Conservation (phyloP, 1,139 yeast genomes). For the Hemisphaericaspora xylanilytica region DNA sequence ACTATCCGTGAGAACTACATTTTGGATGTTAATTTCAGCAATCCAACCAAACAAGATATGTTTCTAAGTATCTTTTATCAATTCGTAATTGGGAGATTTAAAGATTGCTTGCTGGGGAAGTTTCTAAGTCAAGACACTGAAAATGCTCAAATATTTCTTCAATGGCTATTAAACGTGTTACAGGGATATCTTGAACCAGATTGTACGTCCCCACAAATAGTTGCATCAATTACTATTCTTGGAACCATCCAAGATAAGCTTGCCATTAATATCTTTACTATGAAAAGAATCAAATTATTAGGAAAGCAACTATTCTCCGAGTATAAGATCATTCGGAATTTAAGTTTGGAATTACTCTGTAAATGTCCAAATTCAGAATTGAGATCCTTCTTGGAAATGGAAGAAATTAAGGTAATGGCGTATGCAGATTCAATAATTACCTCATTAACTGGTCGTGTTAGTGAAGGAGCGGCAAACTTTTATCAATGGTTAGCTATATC, state of each 20-base stretch:
- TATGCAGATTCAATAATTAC: slow-evolving; percentile 46
- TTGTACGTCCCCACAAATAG: slow-evolving; percentile 62
- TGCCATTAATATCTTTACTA: slow-evolving; percentile 11
- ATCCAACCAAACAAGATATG: slow-evolving; percentile 59
- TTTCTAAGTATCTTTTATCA: slow-evolving; percentile 59
- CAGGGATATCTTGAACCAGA: slow-evolving; percentile 56
- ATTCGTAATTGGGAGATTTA: slow-evolving; percentile 54
- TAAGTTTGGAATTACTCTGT: slow-evolving; percentile 47
- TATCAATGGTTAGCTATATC: slow-evolving; percentile 9
- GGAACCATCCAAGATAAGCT: slow-evolving; percentile 29
- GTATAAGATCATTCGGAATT: slow-evolving; percentile 70
- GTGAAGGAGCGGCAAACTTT: slow-evolving; percentile 76
- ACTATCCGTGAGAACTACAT: slow-evolving; percentile 34
- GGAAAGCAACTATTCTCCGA: slow-evolving; percentile 64
- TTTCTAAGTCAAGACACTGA: slow-evolving; percentile 22
- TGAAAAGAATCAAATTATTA: slow-evolving; percentile 42
- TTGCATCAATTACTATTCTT: slow-evolving; percentile 6
- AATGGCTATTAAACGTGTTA: slow-evolving; percentile 41
- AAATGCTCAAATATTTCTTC: slow-evolving; percentile 39
- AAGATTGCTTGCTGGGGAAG: slow-evolving; percentile 47
- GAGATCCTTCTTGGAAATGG: slow-evolving; percentile 3
- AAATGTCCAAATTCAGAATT: slow-evolving; percentile 37
- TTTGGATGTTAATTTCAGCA: slow-evolving; percentile 53
- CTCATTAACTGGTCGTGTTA: slow-evolving; percentile 64
- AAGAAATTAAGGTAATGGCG: slow-evolving; percentile 21